Conservation (phyloP, 2,329 filamentous ascomycete species). For the Verticillium klebahnii region DNA sequence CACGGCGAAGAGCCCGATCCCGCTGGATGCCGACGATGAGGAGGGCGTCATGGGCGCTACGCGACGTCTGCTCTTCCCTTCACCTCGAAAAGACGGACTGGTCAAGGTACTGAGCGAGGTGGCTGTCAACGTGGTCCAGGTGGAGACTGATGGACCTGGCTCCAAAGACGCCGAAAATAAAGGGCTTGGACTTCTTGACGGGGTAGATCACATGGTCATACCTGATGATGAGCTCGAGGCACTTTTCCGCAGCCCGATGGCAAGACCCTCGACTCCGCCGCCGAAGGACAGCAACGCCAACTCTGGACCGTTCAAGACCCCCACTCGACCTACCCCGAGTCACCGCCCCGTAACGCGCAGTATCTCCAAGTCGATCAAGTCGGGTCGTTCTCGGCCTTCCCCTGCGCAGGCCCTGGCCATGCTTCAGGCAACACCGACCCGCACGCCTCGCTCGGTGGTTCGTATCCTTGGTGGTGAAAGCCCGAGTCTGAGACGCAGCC, state of each 20-base stretch:
- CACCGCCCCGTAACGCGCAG: constrained; percentile 59
- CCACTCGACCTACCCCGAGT: constrained; percentile 55
- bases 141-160: constrained; percentile 29
- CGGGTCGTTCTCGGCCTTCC: constrained; percentile 37
- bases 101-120: constrained; percentile 58
- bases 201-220: constrained; percentile 20
- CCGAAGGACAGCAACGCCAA: constrained; percentile 42
- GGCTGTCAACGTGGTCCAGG: constrained; percentile 46
- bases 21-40: constrained; percentile 44
- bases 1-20: constrained; percentile 53
- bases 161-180: constrained; percentile 38
- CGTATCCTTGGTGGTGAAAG: constrained; percentile 21
- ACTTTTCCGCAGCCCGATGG: constrained; percentile 58
- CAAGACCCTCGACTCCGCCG: constrained; percentile 47
- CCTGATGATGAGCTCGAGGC: constrained; percentile 47
- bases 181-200: constrained; percentile 30
- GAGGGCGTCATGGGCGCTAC: constrained; percentile 48
- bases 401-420: constrained; percentile 33
- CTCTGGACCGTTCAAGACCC: constrained; percentile 53
- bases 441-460: constrained; percentile 31
- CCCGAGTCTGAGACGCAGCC: constrained; percentile 36
- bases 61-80: constrained; percentile 71
- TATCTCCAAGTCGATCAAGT: constrained; percentile 52
- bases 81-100: constrained; percentile 62
- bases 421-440: constrained; percentile 44